Evolutionary conservation across 1,284 basidiomycete genomes (phyloP).

Genomic region (Malassezia yamatoensis): DNA sequence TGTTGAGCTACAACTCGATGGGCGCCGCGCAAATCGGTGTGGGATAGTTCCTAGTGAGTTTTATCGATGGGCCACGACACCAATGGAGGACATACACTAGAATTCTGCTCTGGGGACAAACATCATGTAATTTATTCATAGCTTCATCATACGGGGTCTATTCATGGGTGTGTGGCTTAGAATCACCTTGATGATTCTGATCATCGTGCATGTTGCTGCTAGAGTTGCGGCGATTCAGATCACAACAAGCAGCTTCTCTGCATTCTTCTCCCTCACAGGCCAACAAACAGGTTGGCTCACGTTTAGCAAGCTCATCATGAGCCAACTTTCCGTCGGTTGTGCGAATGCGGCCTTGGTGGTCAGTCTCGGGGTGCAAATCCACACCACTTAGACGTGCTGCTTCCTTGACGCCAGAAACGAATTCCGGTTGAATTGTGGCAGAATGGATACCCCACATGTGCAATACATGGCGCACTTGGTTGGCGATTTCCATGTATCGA

Average conservation of each 20-base stretch:
- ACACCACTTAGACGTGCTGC: slow-evolving; percentile 37
- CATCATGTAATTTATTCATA: too few species aligned
- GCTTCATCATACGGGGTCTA: too few species aligned
- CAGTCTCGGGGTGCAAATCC: slow-evolving; percentile 22
- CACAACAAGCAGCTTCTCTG: slow-evolving; percentile 34
- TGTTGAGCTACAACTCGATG: slow-evolving; percentile 9
- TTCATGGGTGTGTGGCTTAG: too few species aligned
- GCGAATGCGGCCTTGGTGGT: slow-evolving; percentile 24
- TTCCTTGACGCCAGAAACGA: slow-evolving; percentile 36
- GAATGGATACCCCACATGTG: slow-evolving; percentile 90
- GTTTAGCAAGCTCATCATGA: slow-evolving; percentile 29
- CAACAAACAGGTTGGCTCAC: slow-evolving; percentile 37
- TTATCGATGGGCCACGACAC: slow-evolving; percentile 13
- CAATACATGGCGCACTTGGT: slow-evolving; percentile 67
- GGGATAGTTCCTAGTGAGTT: slow-evolving; percentile 15
- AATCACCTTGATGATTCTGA: background rate
- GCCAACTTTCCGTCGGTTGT: slow-evolving; percentile 36
- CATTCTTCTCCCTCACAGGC: slow-evolving; percentile 38
- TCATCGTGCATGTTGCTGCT: background rate
- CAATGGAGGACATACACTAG: background rate
- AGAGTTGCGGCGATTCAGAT: background rate
- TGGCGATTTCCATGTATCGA: slow-evolving; percentile 75
- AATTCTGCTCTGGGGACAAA: too few species aligned
- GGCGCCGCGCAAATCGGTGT: slow-evolving; percentile 12
- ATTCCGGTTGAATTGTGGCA: slow-evolving; percentile 47